Evolutionary conservation across 2,329 filamentous ascomycete species (phyloP).

Genomic region (Fusarium nodosum): DNA sequence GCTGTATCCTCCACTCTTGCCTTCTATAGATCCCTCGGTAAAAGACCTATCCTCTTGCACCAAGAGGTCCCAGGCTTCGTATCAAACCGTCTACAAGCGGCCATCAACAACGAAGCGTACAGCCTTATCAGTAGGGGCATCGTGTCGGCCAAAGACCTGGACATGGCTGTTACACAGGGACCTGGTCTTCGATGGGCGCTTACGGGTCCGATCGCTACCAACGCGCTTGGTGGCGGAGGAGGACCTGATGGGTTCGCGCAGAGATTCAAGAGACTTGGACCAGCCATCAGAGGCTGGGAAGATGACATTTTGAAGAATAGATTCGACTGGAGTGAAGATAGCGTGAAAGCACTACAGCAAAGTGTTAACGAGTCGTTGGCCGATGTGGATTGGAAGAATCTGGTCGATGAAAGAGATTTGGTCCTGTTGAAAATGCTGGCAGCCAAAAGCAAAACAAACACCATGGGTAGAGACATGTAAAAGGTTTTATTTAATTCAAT

Average conservation of each 20-base stretch:
- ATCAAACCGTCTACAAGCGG: constrained; percentile 5
- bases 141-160: not conserved
- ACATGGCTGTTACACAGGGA: not conserved
- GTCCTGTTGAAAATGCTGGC: not conserved
- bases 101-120: not conserved
- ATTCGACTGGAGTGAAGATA: not conserved
- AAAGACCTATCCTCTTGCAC: not conserved
- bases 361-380: not conserved
- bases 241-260: not conserved
- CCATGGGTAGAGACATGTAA: not conserved
- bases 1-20: not conserved
- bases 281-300: not conserved
- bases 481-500: too few species aligned
- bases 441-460: not conserved
- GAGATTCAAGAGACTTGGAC: not conserved
- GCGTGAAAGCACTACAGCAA: not conserved
- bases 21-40: not conserved
- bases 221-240: constrained; percentile 1
- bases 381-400: not conserved
- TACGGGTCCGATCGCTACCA: not conserved
- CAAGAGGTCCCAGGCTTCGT: constrained; percentile 4
- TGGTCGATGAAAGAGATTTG: not conserved
- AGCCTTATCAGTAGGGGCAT: constrained; percentile 1
- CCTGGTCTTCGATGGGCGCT: constrained; percentile 13
- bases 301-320: not conserved